Base-by-base conservation (phyloP, 2,329 filamentous ascomycete species). In the Ilyonectria robusta region DNA sequence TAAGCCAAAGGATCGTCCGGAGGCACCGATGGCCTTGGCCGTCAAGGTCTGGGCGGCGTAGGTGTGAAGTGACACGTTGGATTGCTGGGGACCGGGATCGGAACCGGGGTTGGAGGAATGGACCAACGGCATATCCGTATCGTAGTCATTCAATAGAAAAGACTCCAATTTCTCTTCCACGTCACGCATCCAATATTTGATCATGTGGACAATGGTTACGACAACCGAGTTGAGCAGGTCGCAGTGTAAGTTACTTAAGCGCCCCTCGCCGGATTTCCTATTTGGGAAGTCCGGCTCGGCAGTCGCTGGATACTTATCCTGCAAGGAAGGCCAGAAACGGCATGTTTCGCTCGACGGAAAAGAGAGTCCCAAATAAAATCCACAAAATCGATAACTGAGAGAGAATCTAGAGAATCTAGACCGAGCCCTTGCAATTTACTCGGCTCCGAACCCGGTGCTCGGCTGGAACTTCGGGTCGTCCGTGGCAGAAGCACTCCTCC, bases 1-100 rank as follows among this genome's bases (percentile, higher is more conserved):
- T 5, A 66, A 63, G 33, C 59, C 62, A 1, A 59, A 68, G 47
- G 62, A 61, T 17, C 46, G 31, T 2, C n/a, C 62, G 1, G 68
- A 68, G 54, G 59, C 57, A 3, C 58, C 67, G 0, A 33, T 68
- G 58, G 55, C 68, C 3, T 55, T 53, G 50, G 59, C 57, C 4
- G 68, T 68, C 5, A 68, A 68, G 35, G 47, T 62, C 4, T 70
- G 68, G 68, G 31, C 42, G 3, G 56, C 56, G 6, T 60, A 60
- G 50, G 35, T 50, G 44, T 23, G 51, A 44, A 29, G 26, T 19
- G 46, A 8, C 33, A 7, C 7, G 46, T 29, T 26, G 23, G 33
- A 21, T 56, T n/a, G 42, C 11, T n/a, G n/a, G n/a, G 21, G 51
- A 23, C 9, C 15, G 31, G 59, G 42, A 40, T 40, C 21, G 51